phyloP scores from a whole-genome alignment of 2,329 filamentous ascomycete species.

The Aspergillus sp. region DNA sequence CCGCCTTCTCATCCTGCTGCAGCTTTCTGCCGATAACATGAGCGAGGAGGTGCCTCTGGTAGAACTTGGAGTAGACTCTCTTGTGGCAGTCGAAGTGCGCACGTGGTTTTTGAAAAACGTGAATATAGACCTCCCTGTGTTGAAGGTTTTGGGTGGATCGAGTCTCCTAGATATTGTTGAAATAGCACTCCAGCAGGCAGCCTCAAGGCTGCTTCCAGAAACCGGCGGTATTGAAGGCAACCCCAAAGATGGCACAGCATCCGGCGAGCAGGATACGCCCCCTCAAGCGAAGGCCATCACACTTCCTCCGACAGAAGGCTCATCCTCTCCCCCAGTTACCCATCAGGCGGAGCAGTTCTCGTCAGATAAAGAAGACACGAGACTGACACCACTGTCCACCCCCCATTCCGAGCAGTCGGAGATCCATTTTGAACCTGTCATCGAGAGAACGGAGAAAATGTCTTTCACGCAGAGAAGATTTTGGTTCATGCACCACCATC shows the following conservation, averaged over 20 bases:
- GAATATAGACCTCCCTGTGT: constrained; percentile 46
- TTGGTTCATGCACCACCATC: constrained; percentile 30
- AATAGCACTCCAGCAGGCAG: constrained; percentile 7
- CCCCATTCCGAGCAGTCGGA: background rate
- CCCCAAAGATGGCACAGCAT: background rate
- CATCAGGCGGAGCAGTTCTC: background rate
- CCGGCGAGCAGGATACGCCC: background rate
- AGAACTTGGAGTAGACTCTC: constrained; percentile 40
- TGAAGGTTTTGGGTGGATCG: constrained; percentile 45
- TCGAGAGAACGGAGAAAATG: background rate
- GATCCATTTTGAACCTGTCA: background rate
- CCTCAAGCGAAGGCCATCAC: background rate
- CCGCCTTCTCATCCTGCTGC: background rate
- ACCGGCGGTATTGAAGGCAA: background rate
- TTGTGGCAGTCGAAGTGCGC: constrained; percentile 42
- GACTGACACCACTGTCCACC: background rate
- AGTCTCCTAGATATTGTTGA: background rate
- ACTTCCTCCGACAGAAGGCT: background rate
- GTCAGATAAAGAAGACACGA: background rate
- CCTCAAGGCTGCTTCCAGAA: constrained; percentile 17
- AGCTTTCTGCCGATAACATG: background rate
- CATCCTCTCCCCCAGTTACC: background rate
- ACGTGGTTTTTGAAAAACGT: constrained; percentile 52
- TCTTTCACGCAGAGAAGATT: constrained; percentile 36
- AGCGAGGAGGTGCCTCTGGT: constrained; percentile 9